Evolutionary conservation across 129 eudicot species (phyloP), one percentile per base, ranked within the genome.

Genomic region (Helianthus tuberosus): DNA sequence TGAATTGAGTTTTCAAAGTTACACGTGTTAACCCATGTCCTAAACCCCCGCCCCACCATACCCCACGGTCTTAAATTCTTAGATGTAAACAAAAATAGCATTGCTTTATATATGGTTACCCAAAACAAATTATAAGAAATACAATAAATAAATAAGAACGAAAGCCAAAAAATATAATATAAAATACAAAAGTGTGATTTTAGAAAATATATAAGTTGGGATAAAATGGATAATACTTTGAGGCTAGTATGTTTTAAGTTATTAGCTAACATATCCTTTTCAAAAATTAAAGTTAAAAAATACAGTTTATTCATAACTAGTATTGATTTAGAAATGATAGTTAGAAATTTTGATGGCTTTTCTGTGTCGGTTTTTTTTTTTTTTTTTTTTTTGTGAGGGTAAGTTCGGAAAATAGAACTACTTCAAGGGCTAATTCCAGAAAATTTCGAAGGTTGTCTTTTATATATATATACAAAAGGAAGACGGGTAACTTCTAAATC

Each of bases 291-390:
- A 59, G 64, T 57, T 57, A 17, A 5, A 57, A 17, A 20, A 17
- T 17, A 10, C 11, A 20, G 8, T 57, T 57, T 57, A 57, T 0
- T 8, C 14, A 57, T 17, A 57, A 55, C 3, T 1, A 11, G 64
- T 23, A 58, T 58, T 58, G 38, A 58, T 23, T 58, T 58, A 58
- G n/a, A 58, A 58, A 25, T 58, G 36, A 11, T n/a, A 58, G 36
- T 17, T 55, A 16, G 5, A 17, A 55, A 55, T 55, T 55, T 58
- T 58, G 64, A 58, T 58, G 4, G 29, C 32, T 25, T 17, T 55
- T 54, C 29, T 55, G 61, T 49, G 13, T 17, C 17, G n/a, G n/a
- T n/a, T n/a, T n/a, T n/a, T n/a, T n/a, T n/a, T n/a, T n/a, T n/a
- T n/a, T n/a, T 20, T 20, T 20, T 20, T 0, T 20, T 20, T 55